Evolutionary conservation across 345 rosid genomes (phyloP), one percentile per base, ranked within the genome.

Genomic region (Ceriops decandra): DNA sequence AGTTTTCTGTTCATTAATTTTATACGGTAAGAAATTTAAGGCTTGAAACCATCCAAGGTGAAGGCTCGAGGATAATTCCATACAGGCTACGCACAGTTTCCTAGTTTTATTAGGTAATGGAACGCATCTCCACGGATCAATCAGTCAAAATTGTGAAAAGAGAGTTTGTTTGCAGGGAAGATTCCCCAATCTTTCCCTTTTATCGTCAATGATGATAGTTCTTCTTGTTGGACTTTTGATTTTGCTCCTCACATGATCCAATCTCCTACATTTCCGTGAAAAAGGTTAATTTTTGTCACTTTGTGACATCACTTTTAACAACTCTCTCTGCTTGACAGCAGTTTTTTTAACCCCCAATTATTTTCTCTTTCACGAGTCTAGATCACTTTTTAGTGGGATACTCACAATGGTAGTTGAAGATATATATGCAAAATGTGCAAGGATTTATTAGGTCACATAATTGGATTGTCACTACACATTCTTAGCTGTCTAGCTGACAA

Each of bases 241-340:
- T 76, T 75, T 63, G 30, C 59, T 73, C 66, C 61, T 33, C 62
- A 57, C 60, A 47, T 70, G 75, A 74, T 76, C 57, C 24, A 33
- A 7, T 11, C 80, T 81, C 87, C 84, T 81, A 81, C 83, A 77
- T 78, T 84, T 87, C 85, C 69, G 88, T 78, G 87, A 74, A 81
- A 80, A 86, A 78, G 81, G 79, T 74, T 69, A 31, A 68, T 21
- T 71, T 73, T 78, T 77, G 82, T 80, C 85, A 68, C 81, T 77
- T 65, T 72, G 56, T 84, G 79, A 80, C 80, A 72, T 78, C 85
- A 69, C 52, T 70, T 73, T 80, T 78, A 79, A 76, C 80, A 62
- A 75, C 73, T 78, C 81, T 30, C 67, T 24, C 68, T 27, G 6
- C 63, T 76, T 72, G 66, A 68, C 77, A 69, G 61, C 58, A 52